Evolutionary conservation across 2,329 filamentous ascomycete genomes (phyloP).

Genomic region (Ustulina deusta): DNA sequence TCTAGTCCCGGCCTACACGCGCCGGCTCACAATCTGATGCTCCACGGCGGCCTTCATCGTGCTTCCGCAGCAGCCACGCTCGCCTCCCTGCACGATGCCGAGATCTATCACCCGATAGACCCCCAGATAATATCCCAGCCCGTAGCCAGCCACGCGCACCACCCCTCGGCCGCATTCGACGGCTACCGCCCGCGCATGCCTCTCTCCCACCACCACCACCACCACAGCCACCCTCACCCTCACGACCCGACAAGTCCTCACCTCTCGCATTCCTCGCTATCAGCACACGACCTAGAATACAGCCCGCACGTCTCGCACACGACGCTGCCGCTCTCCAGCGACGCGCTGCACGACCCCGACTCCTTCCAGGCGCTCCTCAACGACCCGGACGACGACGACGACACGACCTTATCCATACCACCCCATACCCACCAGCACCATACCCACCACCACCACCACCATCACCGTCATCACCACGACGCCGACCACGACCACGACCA

Average conservation of each 20-base stretch:
- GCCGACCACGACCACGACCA: slow-evolving; percentile 35
- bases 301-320: slow-evolving; percentile 40
- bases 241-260: slow-evolving; percentile 10
- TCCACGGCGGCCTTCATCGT: slow-evolving; percentile 49
- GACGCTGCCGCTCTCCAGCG: slow-evolving; percentile 3
- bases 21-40: slow-evolving; percentile 43
- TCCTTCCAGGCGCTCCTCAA: slow-evolving; percentile 66
- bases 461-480: slow-evolving; percentile 26
- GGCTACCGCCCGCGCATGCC: slow-evolving; percentile 29
- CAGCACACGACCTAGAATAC: slow-evolving; percentile 40
- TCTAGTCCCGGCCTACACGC: slow-evolving; percentile 47
- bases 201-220: slow-evolving; percentile 44
- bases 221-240: slow-evolving; percentile 39
- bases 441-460: slow-evolving; percentile 35
- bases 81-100: slow-evolving; percentile 49
- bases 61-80: slow-evolving; percentile 42
- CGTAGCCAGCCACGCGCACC: slow-evolving; percentile 46
- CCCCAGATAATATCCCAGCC: slow-evolving; percentile 68
- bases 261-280: slow-evolving; percentile 51
- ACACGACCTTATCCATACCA: slow-evolving; percentile 38
- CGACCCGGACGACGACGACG: slow-evolving; percentile 58
- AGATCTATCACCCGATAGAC: slow-evolving; percentile 67
- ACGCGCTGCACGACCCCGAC: slow-evolving; percentile 54
- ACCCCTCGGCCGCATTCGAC: slow-evolving; percentile 18
- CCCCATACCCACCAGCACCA: slow-evolving; percentile 36